A percentile compares a stretch with the other conserved stretches of the same genome.
These are phyloP conservation scores for Rhytidiadelphus loreus DNA, from an alignment of 225 moss, liverwort and hornwort species.

Conservation along the genomic window DNA sequence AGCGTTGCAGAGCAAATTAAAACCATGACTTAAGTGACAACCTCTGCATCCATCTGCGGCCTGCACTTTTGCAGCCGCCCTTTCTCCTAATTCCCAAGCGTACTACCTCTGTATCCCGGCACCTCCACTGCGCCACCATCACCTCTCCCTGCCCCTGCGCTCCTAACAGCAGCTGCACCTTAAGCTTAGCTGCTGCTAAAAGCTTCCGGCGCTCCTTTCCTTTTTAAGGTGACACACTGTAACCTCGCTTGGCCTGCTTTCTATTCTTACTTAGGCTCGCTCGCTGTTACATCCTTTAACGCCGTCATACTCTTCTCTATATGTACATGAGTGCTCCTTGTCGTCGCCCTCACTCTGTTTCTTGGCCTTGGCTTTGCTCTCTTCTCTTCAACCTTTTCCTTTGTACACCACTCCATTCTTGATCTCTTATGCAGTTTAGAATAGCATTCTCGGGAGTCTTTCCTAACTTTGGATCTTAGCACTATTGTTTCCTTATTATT, in stretches of 20 bases:
- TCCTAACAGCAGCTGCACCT: neutral
- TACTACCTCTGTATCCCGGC: neutral
- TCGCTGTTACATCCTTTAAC: too few species aligned
- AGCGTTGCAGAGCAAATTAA: neutral
- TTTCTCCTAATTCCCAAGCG: neutral
- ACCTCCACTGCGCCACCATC: neutral
- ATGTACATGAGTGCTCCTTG: too few species aligned
- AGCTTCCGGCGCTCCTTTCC: neutral
- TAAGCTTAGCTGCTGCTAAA: neutral
- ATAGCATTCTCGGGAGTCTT: neutral
- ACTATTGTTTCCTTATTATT: too few species aligned
- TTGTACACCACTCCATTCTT: too few species aligned
- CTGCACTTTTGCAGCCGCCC: constrained; percentile 11
- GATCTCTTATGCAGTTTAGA: too few species aligned
- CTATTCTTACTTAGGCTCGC: neutral
- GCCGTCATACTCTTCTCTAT: neutral
- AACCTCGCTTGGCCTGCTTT: rapidly evolving
- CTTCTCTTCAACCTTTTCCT: neutral
- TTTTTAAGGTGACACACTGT: neutral
- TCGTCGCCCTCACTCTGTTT: neutral
- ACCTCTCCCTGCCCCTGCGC: neutral
- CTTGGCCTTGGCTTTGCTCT: neutral
- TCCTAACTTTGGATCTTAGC: neutral
- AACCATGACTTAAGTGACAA: neutral
- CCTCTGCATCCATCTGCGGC: neutral